These are phyloP conservation scores for Apiotrichum brassicae DNA, from an alignment of 1,284 basidiomycete species.

Conservation along the genomic window DNA sequence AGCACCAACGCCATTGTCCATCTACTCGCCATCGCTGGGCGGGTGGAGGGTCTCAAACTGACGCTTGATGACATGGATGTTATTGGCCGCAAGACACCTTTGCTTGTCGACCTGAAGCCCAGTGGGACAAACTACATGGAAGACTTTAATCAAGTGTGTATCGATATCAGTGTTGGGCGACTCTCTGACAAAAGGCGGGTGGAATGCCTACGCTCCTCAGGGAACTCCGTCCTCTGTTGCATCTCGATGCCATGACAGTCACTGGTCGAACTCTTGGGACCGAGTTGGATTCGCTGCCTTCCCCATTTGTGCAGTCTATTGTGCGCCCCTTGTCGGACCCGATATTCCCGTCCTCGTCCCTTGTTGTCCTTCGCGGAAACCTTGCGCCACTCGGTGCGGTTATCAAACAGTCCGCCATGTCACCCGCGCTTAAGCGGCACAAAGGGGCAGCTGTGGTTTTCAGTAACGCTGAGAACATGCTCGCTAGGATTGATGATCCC, in stretches of 20 bases:
- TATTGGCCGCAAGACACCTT: conserved; percentile 45
- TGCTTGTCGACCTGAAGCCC: conserved; percentile 49
- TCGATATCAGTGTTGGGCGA: too few species aligned
- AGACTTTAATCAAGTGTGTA: conserved; percentile 43
- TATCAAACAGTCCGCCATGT: conserved; percentile 40
- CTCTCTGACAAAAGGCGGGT: conserved; percentile 33
- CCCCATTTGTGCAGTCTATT: conserved; percentile 31
- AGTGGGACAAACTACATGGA: conserved; percentile 48
- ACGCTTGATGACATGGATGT: conserved; percentile 47
- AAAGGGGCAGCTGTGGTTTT: conserved; percentile 38
- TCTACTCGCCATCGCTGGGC: conserved; percentile 48
- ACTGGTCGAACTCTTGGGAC: conserved; percentile 42
- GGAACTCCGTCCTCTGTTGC: conserved; percentile 27
- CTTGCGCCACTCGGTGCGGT: conserved; percentile 39
- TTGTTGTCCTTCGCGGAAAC: conserved; percentile 41
- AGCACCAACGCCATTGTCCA: conserved; percentile 50
- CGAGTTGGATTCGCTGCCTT: conserved; percentile 27
- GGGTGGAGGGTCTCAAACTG: conserved; percentile 42
- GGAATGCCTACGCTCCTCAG: conserved; percentile 43
- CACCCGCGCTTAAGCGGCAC: conserved; percentile 23
- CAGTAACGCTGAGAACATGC: conserved; percentile 28
- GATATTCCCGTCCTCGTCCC: conserved; percentile 24
- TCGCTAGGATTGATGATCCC: conserved; percentile 34
- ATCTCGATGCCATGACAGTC: conserved; percentile 37
- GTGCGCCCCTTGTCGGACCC: conserved; percentile 34